Evolutionary conservation across 108 stramenopile genomes (phyloP).

Genomic region (Ochromonas danica): DNA sequence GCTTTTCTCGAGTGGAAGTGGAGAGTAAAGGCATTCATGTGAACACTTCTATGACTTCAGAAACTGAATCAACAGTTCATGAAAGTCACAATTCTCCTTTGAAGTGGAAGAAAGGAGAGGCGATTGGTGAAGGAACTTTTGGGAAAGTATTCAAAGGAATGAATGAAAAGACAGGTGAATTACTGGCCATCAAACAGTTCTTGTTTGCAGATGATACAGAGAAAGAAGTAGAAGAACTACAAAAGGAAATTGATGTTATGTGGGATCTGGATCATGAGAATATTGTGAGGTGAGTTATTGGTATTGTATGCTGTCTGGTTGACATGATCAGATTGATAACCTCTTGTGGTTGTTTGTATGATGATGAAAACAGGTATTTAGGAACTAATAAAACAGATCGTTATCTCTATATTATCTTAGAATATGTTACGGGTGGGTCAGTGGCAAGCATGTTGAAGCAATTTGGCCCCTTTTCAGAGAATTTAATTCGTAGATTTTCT

Average conservation of each 20-base stretch:
- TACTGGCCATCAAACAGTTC: constrained; percentile 73
- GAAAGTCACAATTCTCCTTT: no score
- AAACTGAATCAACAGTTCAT: no score
- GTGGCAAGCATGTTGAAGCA: constrained; percentile 53
- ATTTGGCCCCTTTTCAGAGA: constrained; percentile 51
- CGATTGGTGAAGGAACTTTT: constrained; percentile 87
- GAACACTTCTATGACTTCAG: no score
- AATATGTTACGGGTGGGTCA: constrained; percentile 59
- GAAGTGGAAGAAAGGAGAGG: constrained; percentile 59
- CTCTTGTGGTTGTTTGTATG: background rate
- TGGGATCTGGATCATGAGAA: constrained; percentile 52
- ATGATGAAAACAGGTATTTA: constrained; percentile 38
- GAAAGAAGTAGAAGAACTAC: constrained; percentile 43
- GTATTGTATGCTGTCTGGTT: background rate
- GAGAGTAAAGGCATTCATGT: no score
- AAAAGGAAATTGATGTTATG: constrained; percentile 56
- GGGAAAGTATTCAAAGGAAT: constrained; percentile 88
- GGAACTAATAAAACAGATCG: constrained; percentile 43
- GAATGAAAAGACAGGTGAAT: constrained; percentile 78
- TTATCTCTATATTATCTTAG: constrained; percentile 56
- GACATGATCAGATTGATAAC: background rate
- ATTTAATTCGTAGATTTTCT: constrained; percentile 40
- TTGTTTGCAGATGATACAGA: constrained; percentile 34
- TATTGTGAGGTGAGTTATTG: constrained; percentile 42
- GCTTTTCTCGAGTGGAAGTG: no score